A percentile compares a stretch with the other conserved stretches of the same genome.
Conservation (phyloP, 2,329 filamentous ascomycete genomes). For the Pseudopyricularia javanii region DNA sequence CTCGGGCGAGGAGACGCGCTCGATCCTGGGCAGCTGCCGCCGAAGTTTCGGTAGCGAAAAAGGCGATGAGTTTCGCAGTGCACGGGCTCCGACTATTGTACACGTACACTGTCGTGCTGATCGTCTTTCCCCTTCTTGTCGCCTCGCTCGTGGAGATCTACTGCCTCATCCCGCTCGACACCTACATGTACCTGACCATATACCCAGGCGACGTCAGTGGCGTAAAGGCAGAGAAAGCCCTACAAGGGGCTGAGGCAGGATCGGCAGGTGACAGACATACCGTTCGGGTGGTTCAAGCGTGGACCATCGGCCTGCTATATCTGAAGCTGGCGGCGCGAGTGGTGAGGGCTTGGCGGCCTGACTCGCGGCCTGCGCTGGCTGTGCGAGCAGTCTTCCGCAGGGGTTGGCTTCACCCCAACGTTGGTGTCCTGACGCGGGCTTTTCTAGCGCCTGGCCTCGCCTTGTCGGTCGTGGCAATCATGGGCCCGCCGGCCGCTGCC, state of each 20-base stretch:
- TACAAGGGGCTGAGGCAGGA: conserved; percentile 9
- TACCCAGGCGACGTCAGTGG: conserved; percentile 15
- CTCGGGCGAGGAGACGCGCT: conserved; percentile 4
- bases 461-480: conserved; percentile 49
- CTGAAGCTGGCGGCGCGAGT: conserved; percentile 66
- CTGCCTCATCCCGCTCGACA: conserved; percentile 74
- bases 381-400: conserved; percentile 60
- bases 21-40: conserved; percentile 13
- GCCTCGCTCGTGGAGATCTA: conserved; percentile 80
- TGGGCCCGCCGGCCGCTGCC: conserved; percentile 51
- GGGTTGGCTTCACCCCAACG: conserved; percentile 71
- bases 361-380: conserved; percentile 61
- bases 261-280: conserved; percentile 40
- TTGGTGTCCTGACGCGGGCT: conserved; percentile 66
- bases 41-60: conserved; percentile 16
- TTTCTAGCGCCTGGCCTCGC: conserved; percentile 68
- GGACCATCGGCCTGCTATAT: conserved; percentile 87
- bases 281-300: conserved; percentile 81
- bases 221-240: conserved; percentile 8
- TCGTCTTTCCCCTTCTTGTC: conserved; percentile 73
- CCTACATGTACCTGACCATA: conserved; percentile 44
- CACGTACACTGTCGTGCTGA: conserved; percentile 58
- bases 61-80: conserved; percentile 14
- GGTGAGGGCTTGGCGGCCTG: conserved; percentile 53
- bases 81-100: conserved; percentile 47